phyloP scores from a whole-genome alignment of 306 rosid genomes.

The Cicer bijugum region DNA sequence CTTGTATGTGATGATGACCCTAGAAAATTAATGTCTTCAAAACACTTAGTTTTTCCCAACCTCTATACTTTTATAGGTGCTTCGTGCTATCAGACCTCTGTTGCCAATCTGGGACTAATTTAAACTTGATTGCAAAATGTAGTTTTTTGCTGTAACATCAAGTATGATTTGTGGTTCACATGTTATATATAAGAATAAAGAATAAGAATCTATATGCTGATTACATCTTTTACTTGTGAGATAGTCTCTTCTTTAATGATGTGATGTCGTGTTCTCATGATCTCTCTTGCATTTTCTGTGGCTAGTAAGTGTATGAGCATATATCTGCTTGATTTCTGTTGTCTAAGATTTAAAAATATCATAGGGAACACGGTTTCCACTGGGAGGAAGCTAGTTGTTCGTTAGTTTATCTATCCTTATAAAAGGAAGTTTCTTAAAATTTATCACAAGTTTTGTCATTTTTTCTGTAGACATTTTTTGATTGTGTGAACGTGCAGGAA shows the following conservation, averaged over 20 bases:
- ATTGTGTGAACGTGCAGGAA: conserved; percentile 70
- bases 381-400: conserved; percentile 3
- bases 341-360: conserved; percentile 16
- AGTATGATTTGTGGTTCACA: conserved; percentile 22
- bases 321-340: conserved; percentile 15
- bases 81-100: conserved; percentile 6
- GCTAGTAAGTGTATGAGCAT: not conserved
- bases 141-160: conserved; percentile 3
- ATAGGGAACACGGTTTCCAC: conserved; percentile 15
- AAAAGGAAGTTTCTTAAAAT: conserved; percentile 21
- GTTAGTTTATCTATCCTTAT: conserved; percentile 13
- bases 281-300: conserved; percentile 1
- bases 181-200: conserved; percentile 5
- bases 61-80: conserved; percentile 16
- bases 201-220: conserved; percentile 1
- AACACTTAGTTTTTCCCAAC: conserved; percentile 3
- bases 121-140: conserved; percentile 10
- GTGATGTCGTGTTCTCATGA: conserved; percentile 7
- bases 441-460: conserved; percentile 18
- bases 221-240: conserved; percentile 1
- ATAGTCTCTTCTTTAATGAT: conserved; percentile 27
- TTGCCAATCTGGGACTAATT: conserved; percentile 28
- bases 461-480: conserved; percentile 41
- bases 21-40: not conserved
- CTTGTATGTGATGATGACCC: conserved; percentile 25